Base-by-base conservation (phyloP, 163 green algal species). In the Prototheca stagnorum region DNA sequence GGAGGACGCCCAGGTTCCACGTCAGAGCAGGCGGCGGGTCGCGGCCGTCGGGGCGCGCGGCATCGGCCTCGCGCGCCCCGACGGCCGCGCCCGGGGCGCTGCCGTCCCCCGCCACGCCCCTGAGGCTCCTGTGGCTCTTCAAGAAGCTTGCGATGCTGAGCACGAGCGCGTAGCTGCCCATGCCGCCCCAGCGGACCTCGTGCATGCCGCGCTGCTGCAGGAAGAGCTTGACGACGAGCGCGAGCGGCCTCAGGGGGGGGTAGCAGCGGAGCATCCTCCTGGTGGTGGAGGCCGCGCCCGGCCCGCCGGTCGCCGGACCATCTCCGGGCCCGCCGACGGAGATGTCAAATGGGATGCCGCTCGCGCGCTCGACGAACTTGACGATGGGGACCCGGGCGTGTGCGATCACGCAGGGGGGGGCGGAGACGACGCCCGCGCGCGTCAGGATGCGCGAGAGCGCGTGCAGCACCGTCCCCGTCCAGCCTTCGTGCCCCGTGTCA, bases 321-420 rank as follows among this genome's bases (percentile, higher is more conserved):
- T n/a, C n/a, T n/a, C n/a, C n/a, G n/a, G n/a, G n/a, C n/a, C n/a
- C n/a, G n/a, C n/a, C n/a, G n/a, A n/a, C n/a, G n/a, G n/a, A n/a
- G 14, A 96, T 63, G 57, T 96, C 88, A 57, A 97, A 94, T 8
- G 73, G 57, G 31, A 93, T 64, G 9, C 71, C 67, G 40, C 57
- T 79, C 3, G 65, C 46, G 1, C 62, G 44, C 35, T 94, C 86
- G 53, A 87, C 67, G 61, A 95, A 97, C 68, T 97, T 97, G 47
- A 95, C 74, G 66, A 97, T 95, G n/a, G 85, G 88, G 35, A 97
- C 85, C 15, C 74, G 71, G 23, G 88, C 87, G 52, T 85, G 92
- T 39, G 71, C 55, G 26, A 96, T 86, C 3, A 94, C 72, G 23
- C 11, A 49, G 17, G 21, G 45, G 5, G 8, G 34, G 4, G 19